These are phyloP conservation scores for Dryadomyces quercus-mongolicae DNA, from an alignment of 2,329 filamentous ascomycete species.

Conservation along the genomic window DNA sequence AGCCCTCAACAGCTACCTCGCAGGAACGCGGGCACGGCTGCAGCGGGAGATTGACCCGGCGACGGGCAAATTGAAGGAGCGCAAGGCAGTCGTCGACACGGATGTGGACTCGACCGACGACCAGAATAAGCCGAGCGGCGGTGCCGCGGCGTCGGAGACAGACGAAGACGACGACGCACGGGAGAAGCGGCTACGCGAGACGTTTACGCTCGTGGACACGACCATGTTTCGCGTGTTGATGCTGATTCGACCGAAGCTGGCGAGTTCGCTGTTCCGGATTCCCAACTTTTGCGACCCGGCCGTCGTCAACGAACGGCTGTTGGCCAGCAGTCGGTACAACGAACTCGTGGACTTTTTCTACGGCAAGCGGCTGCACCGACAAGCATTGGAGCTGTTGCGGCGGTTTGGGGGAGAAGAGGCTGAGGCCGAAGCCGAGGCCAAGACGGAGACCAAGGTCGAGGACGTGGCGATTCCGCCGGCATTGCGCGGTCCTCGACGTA, in stretches of 20 bases:
- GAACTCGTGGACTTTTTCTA: slow-evolving; percentile 97
- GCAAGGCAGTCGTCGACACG: slow-evolving; percentile 18
- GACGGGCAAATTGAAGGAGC: slow-evolving; percentile 49
- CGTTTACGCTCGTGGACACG: slow-evolving; percentile 81
- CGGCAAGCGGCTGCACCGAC: slow-evolving; percentile 83
- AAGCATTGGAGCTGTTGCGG: slow-evolving; percentile 70
- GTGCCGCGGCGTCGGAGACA: too few relatives aligned
- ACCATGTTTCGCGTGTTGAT: slow-evolving; percentile 92
- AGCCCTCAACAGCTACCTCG: slow-evolving; percentile 78
- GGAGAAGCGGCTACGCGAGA: slow-evolving; percentile 58
- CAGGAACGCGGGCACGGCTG: slow-evolving; percentile 62
- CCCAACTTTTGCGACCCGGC: slow-evolving; percentile 95
- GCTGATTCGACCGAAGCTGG: slow-evolving; percentile 76
- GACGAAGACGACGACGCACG: slow-evolving; percentile 47
- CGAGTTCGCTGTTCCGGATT: slow-evolving; percentile 83
- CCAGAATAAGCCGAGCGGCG: too few relatives aligned
- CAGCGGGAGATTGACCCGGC: slow-evolving; percentile 50
- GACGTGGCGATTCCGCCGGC: slow-evolving; percentile 18
- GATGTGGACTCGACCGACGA: not conserved
- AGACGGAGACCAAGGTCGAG: not conserved
- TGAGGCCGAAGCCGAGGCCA: not conserved
- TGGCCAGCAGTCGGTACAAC: slow-evolving; percentile 79
- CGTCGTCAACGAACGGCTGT: slow-evolving; percentile 84
- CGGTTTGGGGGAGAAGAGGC: slow-evolving; percentile 49
- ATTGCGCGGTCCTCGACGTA: slow-evolving; percentile 71